phyloP scores from a whole-genome alignment of 2,329 filamentous ascomycete genomes.

The Blastomyces percursus region DNA sequence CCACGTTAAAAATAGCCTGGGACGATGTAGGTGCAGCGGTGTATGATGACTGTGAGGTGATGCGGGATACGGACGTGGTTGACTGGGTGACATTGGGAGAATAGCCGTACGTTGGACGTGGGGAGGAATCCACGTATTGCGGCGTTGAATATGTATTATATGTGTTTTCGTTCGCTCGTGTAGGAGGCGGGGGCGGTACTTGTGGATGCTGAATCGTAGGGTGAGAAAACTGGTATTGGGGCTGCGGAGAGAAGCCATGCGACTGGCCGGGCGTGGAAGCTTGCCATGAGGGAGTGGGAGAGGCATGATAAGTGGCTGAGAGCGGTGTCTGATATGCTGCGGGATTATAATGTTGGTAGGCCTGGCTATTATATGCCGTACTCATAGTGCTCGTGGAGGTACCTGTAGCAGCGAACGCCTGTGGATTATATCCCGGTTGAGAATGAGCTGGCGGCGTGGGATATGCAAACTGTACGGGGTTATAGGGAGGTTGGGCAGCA shows the following conservation, averaged over 20 bases:
- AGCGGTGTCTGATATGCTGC: conserved; percentile 37
- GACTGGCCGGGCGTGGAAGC: conserved; percentile 24
- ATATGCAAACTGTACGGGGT: conserved; percentile 50
- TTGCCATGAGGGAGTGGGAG: conserved; percentile 27
- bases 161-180: conserved; percentile 24
- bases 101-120: conserved; percentile 21
- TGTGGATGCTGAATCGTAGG: conserved; percentile 8
- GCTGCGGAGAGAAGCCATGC: conserved; percentile 24
- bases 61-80: conserved; percentile 19
- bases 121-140: conserved; percentile 18
- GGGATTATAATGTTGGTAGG: conserved; percentile 40
- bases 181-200: conserved; percentile 26
- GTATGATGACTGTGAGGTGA: background rate
- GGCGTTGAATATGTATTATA: conserved; percentile 29
- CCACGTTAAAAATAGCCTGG: conserved; percentile 13
- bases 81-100: conserved; percentile 15
- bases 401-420: conserved; percentile 40
- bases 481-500: conserved; percentile 45
- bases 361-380: conserved; percentile 19
- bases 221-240: conserved; percentile 12
- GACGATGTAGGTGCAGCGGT: conserved; percentile 13
- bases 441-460: conserved; percentile 36
- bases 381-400: conserved; percentile 16
- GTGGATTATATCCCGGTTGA: conserved; percentile 57
- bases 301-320: conserved; percentile 20